Evolutionary conservation across 116 monocot genomes (phyloP).

Genomic region (Thalassia testudinum): DNA sequence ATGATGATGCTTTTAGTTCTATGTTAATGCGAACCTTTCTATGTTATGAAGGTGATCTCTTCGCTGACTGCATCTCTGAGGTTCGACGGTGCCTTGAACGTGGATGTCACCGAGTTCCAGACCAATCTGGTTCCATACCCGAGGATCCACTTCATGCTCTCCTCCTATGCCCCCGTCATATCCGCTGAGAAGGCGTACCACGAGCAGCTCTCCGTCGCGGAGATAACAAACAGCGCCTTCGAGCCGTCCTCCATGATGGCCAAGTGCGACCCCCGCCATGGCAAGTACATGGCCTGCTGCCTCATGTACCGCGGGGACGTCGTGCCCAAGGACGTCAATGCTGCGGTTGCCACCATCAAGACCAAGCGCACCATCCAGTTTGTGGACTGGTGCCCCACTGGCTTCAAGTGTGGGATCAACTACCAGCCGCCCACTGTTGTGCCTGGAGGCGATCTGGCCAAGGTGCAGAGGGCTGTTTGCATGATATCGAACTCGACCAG

Average conservation of each 20-base stretch:
- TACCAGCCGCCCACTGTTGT: too few species aligned
- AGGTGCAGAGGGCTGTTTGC: too few species aligned
- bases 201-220: constrained; percentile 27
- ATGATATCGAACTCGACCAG: too few species aligned
- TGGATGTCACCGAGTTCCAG: constrained; percentile 24
- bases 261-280: constrained; percentile 45
- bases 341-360: constrained; percentile 46
- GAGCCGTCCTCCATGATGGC: constrained; percentile 54
- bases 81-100: constrained; percentile 21
- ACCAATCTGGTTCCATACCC: constrained; percentile 40
- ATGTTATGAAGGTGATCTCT: too few species aligned
- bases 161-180: constrained; percentile 20
- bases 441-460: too few species aligned
- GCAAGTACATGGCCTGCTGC: constrained; percentile 57
- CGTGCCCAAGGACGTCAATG: constrained; percentile 44
- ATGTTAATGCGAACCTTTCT: too few species aligned
- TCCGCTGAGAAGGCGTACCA: constrained; percentile 35
- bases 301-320: constrained; percentile 51
- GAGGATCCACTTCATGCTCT: constrained; percentile 24
- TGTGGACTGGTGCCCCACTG: constrained; percentile 49
- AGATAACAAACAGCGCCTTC: constrained; percentile 46
- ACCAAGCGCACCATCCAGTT: constrained; percentile 55
- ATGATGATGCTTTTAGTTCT: too few species aligned
- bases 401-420: constrained; percentile 57
- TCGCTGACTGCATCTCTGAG: too few species aligned